Base-by-base conservation (phyloP, 208 protist species). In the Tritrichomonas musculus region DNA sequence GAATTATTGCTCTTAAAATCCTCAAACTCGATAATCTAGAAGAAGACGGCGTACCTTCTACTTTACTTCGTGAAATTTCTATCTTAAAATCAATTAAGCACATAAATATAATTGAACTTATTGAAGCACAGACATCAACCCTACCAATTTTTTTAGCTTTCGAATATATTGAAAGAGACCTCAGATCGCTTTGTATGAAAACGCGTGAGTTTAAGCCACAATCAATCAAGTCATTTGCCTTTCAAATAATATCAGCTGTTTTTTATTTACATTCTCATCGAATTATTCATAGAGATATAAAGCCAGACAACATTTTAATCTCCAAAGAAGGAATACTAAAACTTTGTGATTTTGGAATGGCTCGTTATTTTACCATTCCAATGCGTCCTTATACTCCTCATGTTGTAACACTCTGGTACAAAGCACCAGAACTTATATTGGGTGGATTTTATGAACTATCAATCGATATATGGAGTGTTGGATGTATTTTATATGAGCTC, bases 331-430 rank as follows among this genome's bases (percentile, higher is more conserved):
- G 96, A 33, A 66, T 95, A 55, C 94, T 97, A 33, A 97, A 96
- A 93, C 57, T 97, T 30, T 94, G 95, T 30, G 96, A 97, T 92
- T 96, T 97, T 92, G 96, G 96, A 47, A 72, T 97, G 44, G 95
- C 96, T 2, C 93, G 96, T n/a, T 94, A 94, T 39, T 96, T 93
- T 93, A 94, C 96, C 55, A 33, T 69, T 33, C 96, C 96, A n/a
- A 36, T 95, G 33, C 44, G 92, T 14, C 60, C 73, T 27, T 96
- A 96, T 47, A 96, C 96, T 27, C 93, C 77, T 4, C 75, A 92
- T 8, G 95, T 96, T 22, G 94, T 96, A 4, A 96, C 95, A 2
- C 93, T 95, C 0, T 96, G 95, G 95, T 96, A 96, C 47, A 93
- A 93, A 41, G 60, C 95, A 0, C 93, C 94, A 14, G 95, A 96